A percentile compares a stretch with the other conserved stretches of the same genome.
phyloP scores from a whole-genome alignment of 345 rosid genomes.

The Sisymbrium irio region DNA sequence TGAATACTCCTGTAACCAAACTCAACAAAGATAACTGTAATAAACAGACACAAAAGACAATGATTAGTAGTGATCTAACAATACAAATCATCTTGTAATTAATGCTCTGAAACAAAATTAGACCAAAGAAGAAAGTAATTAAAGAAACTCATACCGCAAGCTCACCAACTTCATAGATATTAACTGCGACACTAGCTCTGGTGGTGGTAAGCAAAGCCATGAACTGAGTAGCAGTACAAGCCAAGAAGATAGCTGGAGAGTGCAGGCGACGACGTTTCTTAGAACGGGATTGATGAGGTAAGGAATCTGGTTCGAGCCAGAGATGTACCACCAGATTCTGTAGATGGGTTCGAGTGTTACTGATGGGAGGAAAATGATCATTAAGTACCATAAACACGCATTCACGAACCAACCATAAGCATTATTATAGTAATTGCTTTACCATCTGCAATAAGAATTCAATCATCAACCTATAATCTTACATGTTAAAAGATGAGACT shows the following conservation, averaged over 20 bases:
- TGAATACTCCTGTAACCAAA: slow-evolving; percentile 69
- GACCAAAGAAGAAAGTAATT: not conserved
- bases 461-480: no score
- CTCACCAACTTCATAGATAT: slow-evolving; percentile 80
- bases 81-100: not conserved
- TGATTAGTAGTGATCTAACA: not conserved
- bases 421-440: no score
- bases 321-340: slow-evolving; percentile 87
- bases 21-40: slow-evolving; percentile 75
- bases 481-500: no score
- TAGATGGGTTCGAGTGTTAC: slow-evolving; percentile 63
- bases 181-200: slow-evolving; percentile 50
- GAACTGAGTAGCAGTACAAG: slow-evolving; percentile 82
- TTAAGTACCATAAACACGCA: no score
- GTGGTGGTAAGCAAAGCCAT: slow-evolving; percentile 57
- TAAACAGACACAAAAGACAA: not conserved
- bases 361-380: slow-evolving; percentile 70
- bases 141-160: slow-evolving; percentile 43
- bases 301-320: slow-evolving; percentile 63
- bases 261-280: slow-evolving; percentile 53
- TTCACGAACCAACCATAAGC: no score
- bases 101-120: not conserved
- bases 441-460: no score
- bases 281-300: slow-evolving; percentile 46
- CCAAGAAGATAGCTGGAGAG: slow-evolving; percentile 81